phyloP scores from a whole-genome alignment of 768 basidiomycete genomes.

The Leucocoprinus birnbaumii region DNA sequence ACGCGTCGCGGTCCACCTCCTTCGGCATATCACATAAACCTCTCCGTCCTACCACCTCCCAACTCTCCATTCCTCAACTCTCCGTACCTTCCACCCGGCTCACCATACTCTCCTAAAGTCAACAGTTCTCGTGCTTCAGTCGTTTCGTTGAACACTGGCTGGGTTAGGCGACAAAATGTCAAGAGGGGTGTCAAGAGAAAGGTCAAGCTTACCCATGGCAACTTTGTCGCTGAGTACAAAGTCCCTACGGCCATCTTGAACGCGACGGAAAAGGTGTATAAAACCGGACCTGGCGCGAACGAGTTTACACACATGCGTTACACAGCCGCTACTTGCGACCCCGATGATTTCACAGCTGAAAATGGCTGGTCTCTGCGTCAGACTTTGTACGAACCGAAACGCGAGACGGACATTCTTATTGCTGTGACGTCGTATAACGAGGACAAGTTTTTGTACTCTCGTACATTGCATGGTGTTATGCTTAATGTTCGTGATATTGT shows the following conservation, averaged over 20 bases:
- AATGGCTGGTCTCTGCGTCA: slow-evolving; percentile 84
- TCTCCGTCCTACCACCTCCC: neutral
- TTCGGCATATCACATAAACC: neutral
- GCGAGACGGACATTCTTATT: slow-evolving; percentile 90
- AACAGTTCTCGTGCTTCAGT: slow-evolving; percentile 1
- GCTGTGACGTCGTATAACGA: slow-evolving; percentile 94
- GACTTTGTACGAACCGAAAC: slow-evolving; percentile 64
- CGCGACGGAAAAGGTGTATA: slow-evolving; percentile 79
- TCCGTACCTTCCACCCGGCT: slow-evolving; percentile 9
- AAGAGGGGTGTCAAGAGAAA: slow-evolving; percentile 88
- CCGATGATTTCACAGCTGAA: slow-evolving; percentile 80
- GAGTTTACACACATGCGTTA: slow-evolving; percentile 98
- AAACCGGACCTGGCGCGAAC: slow-evolving; percentile 56
- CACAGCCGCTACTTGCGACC: slow-evolving; percentile 88
- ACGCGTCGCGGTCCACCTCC: neutral
- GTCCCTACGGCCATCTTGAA: slow-evolving; percentile 83
- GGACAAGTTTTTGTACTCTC: slow-evolving; percentile 85
- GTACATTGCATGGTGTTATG: slow-evolving; percentile 95
- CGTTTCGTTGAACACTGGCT: slow-evolving; percentile 1
- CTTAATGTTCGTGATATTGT: slow-evolving; percentile 96
- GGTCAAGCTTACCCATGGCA: slow-evolving; percentile 90
- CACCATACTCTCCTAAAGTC: too few species aligned
- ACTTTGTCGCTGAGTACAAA: slow-evolving; percentile 87
- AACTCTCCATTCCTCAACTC: slow-evolving; percentile 11
- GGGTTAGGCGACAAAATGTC: slow-evolving; percentile 72